Evolutionary conservation across 202 grass and related monocot genomes (phyloP), one percentile per base, ranked within the genome.

Genomic region (Schoenoplectus triqueter): DNA sequence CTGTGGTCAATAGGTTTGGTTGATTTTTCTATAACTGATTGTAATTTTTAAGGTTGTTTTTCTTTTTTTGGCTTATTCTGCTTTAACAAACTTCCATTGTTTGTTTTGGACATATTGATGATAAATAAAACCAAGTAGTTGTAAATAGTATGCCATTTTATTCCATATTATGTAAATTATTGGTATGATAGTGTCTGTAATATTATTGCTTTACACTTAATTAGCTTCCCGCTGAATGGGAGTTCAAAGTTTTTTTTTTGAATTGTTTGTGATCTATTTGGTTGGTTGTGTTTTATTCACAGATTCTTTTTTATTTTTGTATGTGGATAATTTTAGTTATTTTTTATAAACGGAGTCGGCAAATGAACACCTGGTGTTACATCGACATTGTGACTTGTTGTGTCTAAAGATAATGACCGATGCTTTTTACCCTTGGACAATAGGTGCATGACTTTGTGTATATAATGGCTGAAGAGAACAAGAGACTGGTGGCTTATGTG

Each of bases 391-490:
- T 79, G 45, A 13, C 54, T 79, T 79, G 75, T 61, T 61, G 31
- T 61, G 55, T 59, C 69, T 67, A 6, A 70, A 56, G 51, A 15
- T 69, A 19, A 57, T 86, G 83, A 88, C 83, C 55, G 54, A 56
- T 78, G 4, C 22, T 11, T 7, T 31, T 14, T 54, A 84, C 82
- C 17, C 65, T 82, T 55, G 21, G 9, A 52, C 4, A 78, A n/a
- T 49, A 98, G 95, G 95, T 98, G 17, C 95, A 98, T 84, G 89
- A 88, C 69, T 98, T 98, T 88, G 91, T 95, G 71, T 89, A 93
- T 79, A 88, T 98, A 66, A 88, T 94, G 93, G 83, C 83, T 63
- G 95, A 98, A 92, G 91, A 92, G 50, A 93, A 93, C 45, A 92
- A 92, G 84, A 92, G 88, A 44, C 89, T 98, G n/a, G 60, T 98